These are phyloP conservation scores for Aspergillus ellipticus DNA, from an alignment of 495 filamentous ascomycete genomes.

Conservation along the genomic window DNA sequence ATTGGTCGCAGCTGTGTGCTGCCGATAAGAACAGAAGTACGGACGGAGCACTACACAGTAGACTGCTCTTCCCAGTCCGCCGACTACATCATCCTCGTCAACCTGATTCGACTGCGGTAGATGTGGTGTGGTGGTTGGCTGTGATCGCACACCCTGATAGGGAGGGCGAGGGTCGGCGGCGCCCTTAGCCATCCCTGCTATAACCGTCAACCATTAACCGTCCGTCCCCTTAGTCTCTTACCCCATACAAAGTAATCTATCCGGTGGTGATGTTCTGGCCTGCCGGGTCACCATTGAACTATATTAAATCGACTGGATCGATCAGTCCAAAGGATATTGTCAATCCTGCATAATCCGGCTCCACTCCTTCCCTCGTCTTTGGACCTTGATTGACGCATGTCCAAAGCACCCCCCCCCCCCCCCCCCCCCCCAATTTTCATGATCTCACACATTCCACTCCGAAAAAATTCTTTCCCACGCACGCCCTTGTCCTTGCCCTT, in stretches of 20 bases:
- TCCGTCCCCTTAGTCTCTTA: neutral
- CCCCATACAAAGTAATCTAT: neutral
- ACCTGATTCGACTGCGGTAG: neutral
- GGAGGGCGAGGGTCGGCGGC: neutral
- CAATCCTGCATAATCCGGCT: conserved; percentile 20
- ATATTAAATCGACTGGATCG: conserved; percentile 12
- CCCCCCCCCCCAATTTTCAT: neutral
- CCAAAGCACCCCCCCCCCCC: neutral
- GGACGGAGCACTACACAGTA: neutral
- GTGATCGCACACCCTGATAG: conserved; percentile 1
- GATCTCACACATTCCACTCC: conserved; percentile 6
- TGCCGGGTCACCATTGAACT: conserved; percentile 9
- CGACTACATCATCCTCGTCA: neutral
- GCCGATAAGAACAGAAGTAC: conserved; percentile 21
- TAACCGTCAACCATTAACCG: too few relatives aligned
- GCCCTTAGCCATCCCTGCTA: neutral
- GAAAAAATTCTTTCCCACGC: conserved; percentile 1
- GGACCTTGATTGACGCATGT: conserved; percentile 4
- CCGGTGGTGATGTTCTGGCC: conserved; percentile 1
- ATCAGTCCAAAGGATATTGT: conserved; percentile 19
- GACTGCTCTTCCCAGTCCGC: neutral
- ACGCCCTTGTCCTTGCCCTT: neutral
- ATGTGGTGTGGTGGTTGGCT: neutral
- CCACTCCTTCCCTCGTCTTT: conserved; percentile 9
- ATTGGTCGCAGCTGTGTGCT: conserved; percentile 10